Evolutionary conservation across 805 yeast species (phyloP), one percentile per base, ranked within the genome.

Genomic region (Tetrapisispora taiwanensis): DNA sequence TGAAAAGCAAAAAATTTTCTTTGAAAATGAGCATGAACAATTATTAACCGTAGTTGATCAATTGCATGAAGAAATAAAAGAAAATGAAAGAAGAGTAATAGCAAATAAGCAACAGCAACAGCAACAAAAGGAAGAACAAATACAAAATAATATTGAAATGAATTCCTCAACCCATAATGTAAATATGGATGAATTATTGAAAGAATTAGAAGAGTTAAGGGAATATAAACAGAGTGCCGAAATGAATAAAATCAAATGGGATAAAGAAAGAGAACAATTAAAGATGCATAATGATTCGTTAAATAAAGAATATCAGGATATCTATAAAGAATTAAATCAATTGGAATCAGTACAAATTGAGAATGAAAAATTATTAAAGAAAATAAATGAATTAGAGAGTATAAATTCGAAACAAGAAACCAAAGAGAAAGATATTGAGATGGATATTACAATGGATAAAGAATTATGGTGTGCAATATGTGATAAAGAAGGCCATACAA

Each of bases 381-480:
- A 54, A 40, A 38, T 66, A 54, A 52, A 66, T 30, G 62, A 62
- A 31, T 50, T 62, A 30, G 58, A 59, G 20, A 53, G 53, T 43
- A 43, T 12, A 17, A 22, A 19, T 31, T 15, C 24, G 33, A 18
- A 31, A 12, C 7, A 31, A 5, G 9, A 18, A 10, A 22, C 10
- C 22, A 31, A 5, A 3, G 17, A 38, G 27, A 17, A 26, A 17
- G 50, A 54, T 6, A 32, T 33, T 7, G 47, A 42, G 24, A 42
- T 51, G 1, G 60, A 86, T 58, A 83, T 89, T 0, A 71, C 88
- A 0, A 78, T 77, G 2, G 95, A 95, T 1, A 72, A 89, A 36
- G 67, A 67, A 24, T 72, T 76, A 49, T 90, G 96, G 95, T 90
- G 98, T 66, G 95, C 95, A 0, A 69, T 87, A 43, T 90, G 98